Conservation (phyloP, 495 filamentous ascomycete genomes). For the Trichoderma parareesei region DNA sequence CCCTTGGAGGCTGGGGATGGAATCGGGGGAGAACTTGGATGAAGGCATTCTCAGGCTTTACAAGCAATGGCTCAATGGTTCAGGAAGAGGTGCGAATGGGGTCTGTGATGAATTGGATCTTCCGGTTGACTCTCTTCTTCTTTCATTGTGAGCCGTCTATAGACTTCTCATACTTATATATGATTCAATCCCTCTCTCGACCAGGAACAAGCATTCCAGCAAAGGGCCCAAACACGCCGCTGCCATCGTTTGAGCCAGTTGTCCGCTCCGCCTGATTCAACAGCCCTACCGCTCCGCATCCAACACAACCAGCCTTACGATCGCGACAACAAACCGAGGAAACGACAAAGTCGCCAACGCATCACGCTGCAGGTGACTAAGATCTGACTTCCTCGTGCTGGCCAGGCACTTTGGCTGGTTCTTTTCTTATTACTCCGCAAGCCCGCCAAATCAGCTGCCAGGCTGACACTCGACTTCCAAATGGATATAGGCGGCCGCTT, state of each 20-base stretch:
- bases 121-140: too few species aligned
- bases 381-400: too few species aligned
- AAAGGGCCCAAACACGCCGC: neutral
- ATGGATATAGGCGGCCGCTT: neutral
- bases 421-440: neutral
- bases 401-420: neutral
- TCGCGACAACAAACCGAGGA: too few species aligned
- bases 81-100: too few species aligned
- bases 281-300: neutral
- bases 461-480: neutral
- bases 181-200: neutral
- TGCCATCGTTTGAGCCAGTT: neutral
- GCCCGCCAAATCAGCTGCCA: neutral
- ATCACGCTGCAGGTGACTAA: neutral
- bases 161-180: neutral
- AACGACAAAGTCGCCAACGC: neutral
- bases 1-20: slow-evolving; percentile 23
- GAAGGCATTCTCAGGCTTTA: slow-evolving; percentile 1
- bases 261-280: neutral
- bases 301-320: too few species aligned
- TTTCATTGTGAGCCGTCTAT: too few species aligned
- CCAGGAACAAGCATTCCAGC: neutral
- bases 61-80: too few species aligned
- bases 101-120: too few species aligned
- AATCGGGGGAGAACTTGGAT: slow-evolving; percentile 30